Evolutionary conservation across 2,329 filamentous ascomycete species (phyloP), one percentile per base, ranked within the genome.

Genomic region (Lecanosticta acicola): DNA sequence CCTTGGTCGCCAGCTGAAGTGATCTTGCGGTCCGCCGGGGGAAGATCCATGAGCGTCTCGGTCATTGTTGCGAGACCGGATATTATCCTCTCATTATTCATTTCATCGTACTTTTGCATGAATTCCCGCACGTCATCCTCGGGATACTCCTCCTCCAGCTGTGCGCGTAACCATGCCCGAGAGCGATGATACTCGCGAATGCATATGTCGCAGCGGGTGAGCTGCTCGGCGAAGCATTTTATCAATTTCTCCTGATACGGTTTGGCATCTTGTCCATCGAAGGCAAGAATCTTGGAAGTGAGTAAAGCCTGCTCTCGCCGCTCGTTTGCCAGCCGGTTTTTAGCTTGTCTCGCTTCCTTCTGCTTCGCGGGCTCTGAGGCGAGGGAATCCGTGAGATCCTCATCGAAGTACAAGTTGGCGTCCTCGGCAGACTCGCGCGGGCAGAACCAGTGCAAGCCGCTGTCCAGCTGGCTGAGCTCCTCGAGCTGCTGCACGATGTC

Each of bases 1-100:
- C 87, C 80, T 20, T 78, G 71, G 1, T 76, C 69, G 20, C 78
- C 73, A 19, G 81, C 64, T 19, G 72, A 66, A 42, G 66, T 65
- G 29, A 79, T 69, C 17, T 68, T 71, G 32, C 79, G 73, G 46
- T 74, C 60, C 35, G 75, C 68, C 3, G 73, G 70, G 2, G 78
- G 71, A 5, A 75, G 64, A 10, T 66, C 66, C 48, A 62, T 55
- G 32, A 75, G 61, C 41, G 68, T 61, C 41, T 61, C 54, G 7
- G 63, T 65, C 17, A 72, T 70, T 36, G 61, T 59, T 37, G 70
- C 63, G 37, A 76, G 58, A 3, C 71, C 71, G 8, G 56, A 52
- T 20, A 58, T 60, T 51, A 76, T 74, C 20, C 73, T 65, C 11
- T 62, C 57, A 16, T 70, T 59, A 46, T 72, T 73, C 57, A 72